Evolutionary conservation across 2,329 filamentous ascomycete species (phyloP).

Genomic region (Chaetomiaceae sp.): DNA sequence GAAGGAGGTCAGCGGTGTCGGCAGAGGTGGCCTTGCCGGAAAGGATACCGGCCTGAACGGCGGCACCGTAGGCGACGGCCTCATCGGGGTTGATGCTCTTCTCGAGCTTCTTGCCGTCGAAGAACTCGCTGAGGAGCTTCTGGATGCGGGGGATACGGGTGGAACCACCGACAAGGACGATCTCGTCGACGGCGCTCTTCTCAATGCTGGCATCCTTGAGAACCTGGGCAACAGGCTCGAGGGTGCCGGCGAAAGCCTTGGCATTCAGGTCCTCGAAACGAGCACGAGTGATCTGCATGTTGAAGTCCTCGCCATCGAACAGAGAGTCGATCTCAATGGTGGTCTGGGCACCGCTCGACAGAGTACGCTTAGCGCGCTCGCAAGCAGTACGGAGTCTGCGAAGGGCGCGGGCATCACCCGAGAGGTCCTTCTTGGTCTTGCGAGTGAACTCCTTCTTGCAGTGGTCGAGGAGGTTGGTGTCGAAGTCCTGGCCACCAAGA

Average conservation of each 20-base stretch:
- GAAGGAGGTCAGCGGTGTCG: constrained; percentile 88
- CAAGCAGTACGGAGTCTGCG: constrained; percentile 95
- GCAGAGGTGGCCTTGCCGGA: constrained; percentile 96
- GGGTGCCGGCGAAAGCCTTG: constrained; percentile 88
- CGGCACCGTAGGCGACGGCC: constrained; percentile 97
- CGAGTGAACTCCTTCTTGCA: constrained; percentile 92
- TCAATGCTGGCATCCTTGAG: constrained; percentile 86
- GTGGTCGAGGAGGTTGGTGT: constrained; percentile 90
- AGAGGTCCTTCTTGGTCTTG: constrained; percentile 75
- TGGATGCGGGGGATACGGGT: constrained; percentile 99
- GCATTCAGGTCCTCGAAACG: constrained; percentile 98
- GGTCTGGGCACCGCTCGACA: constrained; percentile 95
- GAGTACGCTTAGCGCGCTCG: constrained; percentile 98
- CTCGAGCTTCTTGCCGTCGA: constrained; percentile 99
- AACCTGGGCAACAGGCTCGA: constrained; percentile 94
- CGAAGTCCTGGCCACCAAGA: constrained; percentile 93
- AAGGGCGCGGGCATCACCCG: constrained; percentile 82
- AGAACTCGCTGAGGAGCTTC: constrained; percentile 98
- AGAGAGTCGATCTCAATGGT: constrained; percentile 98
- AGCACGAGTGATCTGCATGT: constrained; percentile 93
- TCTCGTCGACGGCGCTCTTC: constrained; percentile 93
- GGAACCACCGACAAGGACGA: constrained; percentile 96
- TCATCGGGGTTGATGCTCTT: constrained; percentile 99
- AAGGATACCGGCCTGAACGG: constrained; percentile 97
- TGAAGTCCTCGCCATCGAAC: constrained; percentile 97